Evolutionary conservation across 306 rosid species (phyloP).

Genomic region (Bauhinia variegata): DNA sequence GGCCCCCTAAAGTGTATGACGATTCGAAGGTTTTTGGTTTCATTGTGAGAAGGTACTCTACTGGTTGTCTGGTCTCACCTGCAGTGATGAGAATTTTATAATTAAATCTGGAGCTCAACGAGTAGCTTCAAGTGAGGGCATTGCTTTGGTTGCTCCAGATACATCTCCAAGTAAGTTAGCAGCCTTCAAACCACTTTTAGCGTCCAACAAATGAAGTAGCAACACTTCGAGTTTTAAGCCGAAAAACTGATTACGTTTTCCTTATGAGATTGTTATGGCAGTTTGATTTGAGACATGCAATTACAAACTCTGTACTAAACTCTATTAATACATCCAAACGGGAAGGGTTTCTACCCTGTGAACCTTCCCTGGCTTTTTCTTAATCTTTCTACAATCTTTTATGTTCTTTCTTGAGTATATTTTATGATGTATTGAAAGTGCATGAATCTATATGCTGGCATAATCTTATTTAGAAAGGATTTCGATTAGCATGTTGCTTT

Average conservation of each 20-base stretch:
- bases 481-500: no score
- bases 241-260: background rate
- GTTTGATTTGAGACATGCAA: background rate
- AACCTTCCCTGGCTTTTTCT: background rate
- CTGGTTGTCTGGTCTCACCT: slow-evolving; percentile 90
- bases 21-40: slow-evolving; percentile 9
- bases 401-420: no score
- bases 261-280: slow-evolving; percentile 6
- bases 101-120: slow-evolving; percentile 84
- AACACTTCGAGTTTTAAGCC: background rate
- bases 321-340: background rate
- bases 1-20: slow-evolving; percentile 5
- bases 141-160: slow-evolving; percentile 81
- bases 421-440: no score
- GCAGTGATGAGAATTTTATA: slow-evolving; percentile 86
- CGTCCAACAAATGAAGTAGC: background rate
- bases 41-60: slow-evolving; percentile 66
- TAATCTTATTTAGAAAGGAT: no score
- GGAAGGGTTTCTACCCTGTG: background rate
- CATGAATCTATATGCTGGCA: no score
- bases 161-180: slow-evolving; percentile 83
- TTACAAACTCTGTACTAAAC: background rate
- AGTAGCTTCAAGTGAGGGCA: slow-evolving; percentile 66
- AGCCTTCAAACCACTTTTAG: background rate
- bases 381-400: no score